Percentiles rank a stretch among this genome's conserved stretches.
These are phyloP conservation scores for Yamadazyma sp. DNA, from an alignment of 805 yeast species.

Conservation along the genomic window DNA sequence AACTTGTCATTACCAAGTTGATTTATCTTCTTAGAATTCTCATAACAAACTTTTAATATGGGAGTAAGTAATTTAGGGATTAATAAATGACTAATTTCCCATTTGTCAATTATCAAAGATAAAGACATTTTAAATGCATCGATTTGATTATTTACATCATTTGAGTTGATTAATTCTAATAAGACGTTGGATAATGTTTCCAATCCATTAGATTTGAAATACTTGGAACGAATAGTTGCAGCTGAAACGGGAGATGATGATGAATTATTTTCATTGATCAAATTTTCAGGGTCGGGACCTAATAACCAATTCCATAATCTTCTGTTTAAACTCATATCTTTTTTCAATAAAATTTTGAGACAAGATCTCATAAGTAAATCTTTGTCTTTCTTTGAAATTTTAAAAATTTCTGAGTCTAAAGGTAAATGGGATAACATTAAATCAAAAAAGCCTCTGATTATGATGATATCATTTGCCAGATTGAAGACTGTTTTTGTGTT, in stretches of 20 bases:
- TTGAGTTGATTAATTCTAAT: conserved; percentile 40
- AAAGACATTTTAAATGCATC: conserved; percentile 63
- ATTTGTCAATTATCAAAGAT: conserved; percentile 75
- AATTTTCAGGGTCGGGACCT: conserved; percentile 58
- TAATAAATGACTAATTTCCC: conserved; percentile 85
- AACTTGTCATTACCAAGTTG: conserved; percentile 33
- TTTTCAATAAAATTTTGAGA: conserved; percentile 65
- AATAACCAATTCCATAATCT: conserved; percentile 91
- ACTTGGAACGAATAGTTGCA: conserved; percentile 39
- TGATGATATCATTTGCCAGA: conserved; percentile 52
- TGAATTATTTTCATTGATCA: conserved; percentile 2
- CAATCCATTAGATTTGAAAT: conserved; percentile 59
- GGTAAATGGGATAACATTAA: conserved; percentile 66
- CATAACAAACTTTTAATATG: conserved; percentile 48
- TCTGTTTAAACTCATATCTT: conserved; percentile 93
- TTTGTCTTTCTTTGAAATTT: conserved; percentile 49
- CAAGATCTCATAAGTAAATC: conserved; percentile 59
- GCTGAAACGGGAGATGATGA: conserved; percentile 4
- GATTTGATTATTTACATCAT: conserved; percentile 30
- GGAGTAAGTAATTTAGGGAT: conserved; percentile 72
- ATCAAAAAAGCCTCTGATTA: conserved; percentile 87
- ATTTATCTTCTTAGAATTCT: conserved; percentile 13
- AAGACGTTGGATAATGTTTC: conserved; percentile 52
- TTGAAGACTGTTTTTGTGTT: conserved; percentile 32
- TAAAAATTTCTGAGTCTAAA: conserved; percentile 57